These are phyloP conservation scores for Linnemannia hyalina DNA, from an alignment of 192 early-diverging fungal genomes.

Conservation along the genomic window DNA sequence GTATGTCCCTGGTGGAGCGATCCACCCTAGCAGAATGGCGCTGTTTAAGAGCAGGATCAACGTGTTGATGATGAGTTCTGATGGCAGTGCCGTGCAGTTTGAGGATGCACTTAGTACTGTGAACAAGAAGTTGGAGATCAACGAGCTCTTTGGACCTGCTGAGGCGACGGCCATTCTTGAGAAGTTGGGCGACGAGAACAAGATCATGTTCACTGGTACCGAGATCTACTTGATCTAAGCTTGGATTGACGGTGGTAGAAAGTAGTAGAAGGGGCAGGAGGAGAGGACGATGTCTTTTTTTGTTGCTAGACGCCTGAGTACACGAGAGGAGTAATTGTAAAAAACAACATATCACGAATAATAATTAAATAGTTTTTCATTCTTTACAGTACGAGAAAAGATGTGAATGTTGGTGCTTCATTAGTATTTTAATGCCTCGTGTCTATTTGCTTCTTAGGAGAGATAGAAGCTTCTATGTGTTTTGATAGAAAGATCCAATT, in stretches of 20 bases:
- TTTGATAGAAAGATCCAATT: neutral
- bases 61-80: conserved; percentile 40
- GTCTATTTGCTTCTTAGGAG: neutral
- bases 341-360: neutral
- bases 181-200: conserved; percentile 73
- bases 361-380: neutral
- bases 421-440: neutral
- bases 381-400: neutral
- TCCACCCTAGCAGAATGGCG: conserved; percentile 40
- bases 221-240: conserved; percentile 76
- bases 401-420: neutral
- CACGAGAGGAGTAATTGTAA: neutral
- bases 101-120: conserved; percentile 67
- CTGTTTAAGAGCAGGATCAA: conserved; percentile 33
- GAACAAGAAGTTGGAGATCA: conserved; percentile 60
- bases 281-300: neutral
- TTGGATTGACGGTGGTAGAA: neutral
- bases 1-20: conserved; percentile 43
- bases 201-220: conserved; percentile 79
- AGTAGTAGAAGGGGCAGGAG: neutral
- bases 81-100: conserved; percentile 68
- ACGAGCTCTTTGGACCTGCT: conserved; percentile 61
- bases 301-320: neutral
- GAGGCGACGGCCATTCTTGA: conserved; percentile 74
- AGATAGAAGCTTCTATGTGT: neutral